A percentile compares a stretch with the other conserved stretches of the same genome.
Conservation (phyloP, 2,329 filamentous ascomycete species). For the Cercospora sp. region DNA sequence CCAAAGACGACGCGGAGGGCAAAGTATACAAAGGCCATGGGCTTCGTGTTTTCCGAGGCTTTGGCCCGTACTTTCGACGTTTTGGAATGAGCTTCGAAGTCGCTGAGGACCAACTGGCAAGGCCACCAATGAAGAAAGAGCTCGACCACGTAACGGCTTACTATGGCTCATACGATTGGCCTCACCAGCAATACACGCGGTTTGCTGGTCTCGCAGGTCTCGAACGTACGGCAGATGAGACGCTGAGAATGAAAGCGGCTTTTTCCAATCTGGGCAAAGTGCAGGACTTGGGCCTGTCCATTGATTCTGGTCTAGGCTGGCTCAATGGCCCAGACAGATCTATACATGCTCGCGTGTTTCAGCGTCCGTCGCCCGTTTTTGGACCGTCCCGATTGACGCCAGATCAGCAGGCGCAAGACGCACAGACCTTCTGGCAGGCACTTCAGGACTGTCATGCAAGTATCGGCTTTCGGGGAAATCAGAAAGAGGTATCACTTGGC, state of each 20-base stretch:
- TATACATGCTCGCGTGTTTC: conserved; percentile 49
- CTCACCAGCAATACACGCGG: conserved; percentile 58
- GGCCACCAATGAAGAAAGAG: conserved; percentile 58
- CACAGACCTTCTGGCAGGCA: conserved; percentile 31
- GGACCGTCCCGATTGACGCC: conserved; percentile 33
- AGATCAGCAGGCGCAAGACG: conserved; percentile 26
- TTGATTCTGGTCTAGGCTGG: conserved; percentile 68
- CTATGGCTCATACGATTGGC: conserved; percentile 68
- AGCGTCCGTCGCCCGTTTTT: conserved; percentile 49
- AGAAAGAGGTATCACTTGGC: conserved; percentile 28
- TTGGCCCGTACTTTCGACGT: conserved; percentile 60
- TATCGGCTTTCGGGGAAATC: conserved; percentile 12
- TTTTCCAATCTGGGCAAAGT: conserved; percentile 58
- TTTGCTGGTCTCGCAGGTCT: conserved; percentile 61
- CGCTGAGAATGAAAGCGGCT: conserved; percentile 60
- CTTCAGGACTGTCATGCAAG: conserved; percentile 30
- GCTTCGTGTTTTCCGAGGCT: conserved; percentile 61
- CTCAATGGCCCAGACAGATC: conserved; percentile 62
- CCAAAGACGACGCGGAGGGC: conserved; percentile 40
- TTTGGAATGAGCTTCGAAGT: conserved; percentile 70
- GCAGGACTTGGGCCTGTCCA: conserved; percentile 64
- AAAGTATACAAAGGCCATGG: conserved; percentile 57
- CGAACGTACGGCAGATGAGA: conserved; percentile 65
- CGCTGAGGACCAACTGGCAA: conserved; percentile 52
- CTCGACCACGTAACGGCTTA: conserved; percentile 58